Evolutionary conservation across 2,329 filamentous ascomycete species (phyloP).

Genomic region (Penicillium sp.): DNA sequence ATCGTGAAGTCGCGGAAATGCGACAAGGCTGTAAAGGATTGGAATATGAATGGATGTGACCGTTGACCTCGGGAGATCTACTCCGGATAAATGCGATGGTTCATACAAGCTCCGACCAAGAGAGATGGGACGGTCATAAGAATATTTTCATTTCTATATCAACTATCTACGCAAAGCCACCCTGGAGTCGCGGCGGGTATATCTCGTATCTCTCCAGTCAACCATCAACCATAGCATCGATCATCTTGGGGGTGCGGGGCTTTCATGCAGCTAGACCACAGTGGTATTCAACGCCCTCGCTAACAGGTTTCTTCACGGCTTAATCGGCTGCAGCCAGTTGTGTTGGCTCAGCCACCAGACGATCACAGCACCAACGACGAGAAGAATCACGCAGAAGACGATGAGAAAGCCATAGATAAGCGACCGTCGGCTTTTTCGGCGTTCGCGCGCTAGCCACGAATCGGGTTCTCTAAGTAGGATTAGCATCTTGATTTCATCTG

Average conservation of each 20-base stretch:
- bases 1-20: background rate
- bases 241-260: no score
- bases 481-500: conserved; percentile 1
- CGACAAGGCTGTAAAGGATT: background rate
- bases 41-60: background rate
- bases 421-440: conserved; percentile 45
- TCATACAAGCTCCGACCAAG: no score
- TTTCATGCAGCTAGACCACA: no score
- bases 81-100: no score
- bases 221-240: background rate
- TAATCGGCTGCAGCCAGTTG: conserved; percentile 27
- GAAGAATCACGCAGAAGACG: conserved; percentile 24
- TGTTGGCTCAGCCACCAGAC: conserved; percentile 41
- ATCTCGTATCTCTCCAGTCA: conserved; percentile 12
- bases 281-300: no score
- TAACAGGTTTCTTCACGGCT: conserved; percentile 6
- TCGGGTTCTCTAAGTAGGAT: conserved; percentile 35
- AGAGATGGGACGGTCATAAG: no score
- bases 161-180: conserved; percentile 6
- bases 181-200: conserved; percentile 21
- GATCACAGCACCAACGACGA: conserved; percentile 44
- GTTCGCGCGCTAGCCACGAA: conserved; percentile 50
- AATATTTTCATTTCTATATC: no score
- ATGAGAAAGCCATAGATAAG: conserved; percentile 41
- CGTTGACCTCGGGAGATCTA: no score